phyloP scores from a whole-genome alignment of 2,329 filamentous ascomycete species.

The Phialophora verrucosa region DNA sequence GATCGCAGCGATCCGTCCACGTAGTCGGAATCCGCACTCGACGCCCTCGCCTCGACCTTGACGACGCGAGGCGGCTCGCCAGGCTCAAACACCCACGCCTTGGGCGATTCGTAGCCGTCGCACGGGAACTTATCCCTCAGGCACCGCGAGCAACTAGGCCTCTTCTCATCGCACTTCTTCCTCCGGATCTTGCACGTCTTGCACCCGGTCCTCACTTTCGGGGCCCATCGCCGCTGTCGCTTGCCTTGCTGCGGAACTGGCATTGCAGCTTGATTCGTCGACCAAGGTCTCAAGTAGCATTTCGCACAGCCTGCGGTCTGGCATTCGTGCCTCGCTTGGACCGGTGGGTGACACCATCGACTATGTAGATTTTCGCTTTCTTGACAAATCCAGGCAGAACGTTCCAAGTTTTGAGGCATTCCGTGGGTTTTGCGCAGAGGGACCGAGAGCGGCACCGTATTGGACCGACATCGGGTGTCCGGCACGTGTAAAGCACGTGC shows the following conservation, averaged over 20 bases:
- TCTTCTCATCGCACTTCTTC: conserved; percentile 26
- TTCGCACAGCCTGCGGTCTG: neutral
- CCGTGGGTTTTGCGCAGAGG: neutral
- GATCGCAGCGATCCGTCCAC: neutral
- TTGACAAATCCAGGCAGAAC: conserved; percentile 5
- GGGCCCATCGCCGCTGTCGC: conserved; percentile 23
- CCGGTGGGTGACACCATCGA: neutral
- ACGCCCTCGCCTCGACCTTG: neutral
- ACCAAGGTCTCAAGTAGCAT: neutral
- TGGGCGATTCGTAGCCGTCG: conserved; percentile 25
- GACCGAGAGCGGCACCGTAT: neutral
- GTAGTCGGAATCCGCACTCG: neutral
- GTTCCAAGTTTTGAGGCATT: neutral
- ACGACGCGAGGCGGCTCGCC: neutral
- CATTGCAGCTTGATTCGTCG: neutral
- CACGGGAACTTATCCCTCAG: conserved; percentile 24
- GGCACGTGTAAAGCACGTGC: neutral
- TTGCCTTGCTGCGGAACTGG: conserved; percentile 3
- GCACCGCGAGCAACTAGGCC: conserved; percentile 22
- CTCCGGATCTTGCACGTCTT: conserved; percentile 24
- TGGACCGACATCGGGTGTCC: no score
- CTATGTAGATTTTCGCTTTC: neutral
- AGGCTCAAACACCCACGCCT: conserved; percentile 25
- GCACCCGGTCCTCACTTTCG: conserved; percentile 22
- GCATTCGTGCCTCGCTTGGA: neutral